Conservation (phyloP, 176 grass and related monocot species). For the Aegilops sharonensis region DNA sequence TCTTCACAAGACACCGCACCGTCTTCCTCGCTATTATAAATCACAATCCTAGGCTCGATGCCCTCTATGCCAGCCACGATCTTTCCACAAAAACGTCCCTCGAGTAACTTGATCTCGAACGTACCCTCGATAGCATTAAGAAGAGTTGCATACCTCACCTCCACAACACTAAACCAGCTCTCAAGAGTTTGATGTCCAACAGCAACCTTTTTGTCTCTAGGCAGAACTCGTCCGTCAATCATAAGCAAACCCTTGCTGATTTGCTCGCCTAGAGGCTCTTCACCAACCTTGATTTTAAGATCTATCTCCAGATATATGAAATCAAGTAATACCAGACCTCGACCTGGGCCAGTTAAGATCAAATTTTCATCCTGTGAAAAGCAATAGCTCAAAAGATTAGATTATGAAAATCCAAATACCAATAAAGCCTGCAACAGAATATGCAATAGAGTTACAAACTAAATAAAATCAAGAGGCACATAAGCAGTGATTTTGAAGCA, state of each 20-base stretch:
- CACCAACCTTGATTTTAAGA: neutral
- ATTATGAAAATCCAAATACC: neutral
- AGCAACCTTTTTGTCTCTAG: neutral
- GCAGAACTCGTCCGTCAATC: neutral
- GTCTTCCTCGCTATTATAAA: neutral
- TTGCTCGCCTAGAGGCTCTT: neutral
- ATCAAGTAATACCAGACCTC: slow-evolving; percentile 1
- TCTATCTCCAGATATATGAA: neutral
- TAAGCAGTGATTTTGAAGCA: neutral
- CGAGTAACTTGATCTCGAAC: neutral
- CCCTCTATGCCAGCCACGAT: neutral
- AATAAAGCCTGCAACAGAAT: neutral
- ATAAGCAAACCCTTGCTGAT: neutral
- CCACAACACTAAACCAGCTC: neutral
- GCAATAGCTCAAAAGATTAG: neutral
- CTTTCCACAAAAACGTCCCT: neutral
- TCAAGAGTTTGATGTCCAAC: neutral
- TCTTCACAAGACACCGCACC: neutral
- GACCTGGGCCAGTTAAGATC: neutral
- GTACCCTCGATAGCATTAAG: neutral
- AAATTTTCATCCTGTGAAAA: neutral
- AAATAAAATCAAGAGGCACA: neutral
- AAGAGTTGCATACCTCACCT: neutral
- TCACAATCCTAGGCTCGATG: neutral
- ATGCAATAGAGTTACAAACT: neutral